phyloP scores from a whole-genome alignment of 2,329 filamentous ascomycete species.

The Cryphonectria naterciae region DNA sequence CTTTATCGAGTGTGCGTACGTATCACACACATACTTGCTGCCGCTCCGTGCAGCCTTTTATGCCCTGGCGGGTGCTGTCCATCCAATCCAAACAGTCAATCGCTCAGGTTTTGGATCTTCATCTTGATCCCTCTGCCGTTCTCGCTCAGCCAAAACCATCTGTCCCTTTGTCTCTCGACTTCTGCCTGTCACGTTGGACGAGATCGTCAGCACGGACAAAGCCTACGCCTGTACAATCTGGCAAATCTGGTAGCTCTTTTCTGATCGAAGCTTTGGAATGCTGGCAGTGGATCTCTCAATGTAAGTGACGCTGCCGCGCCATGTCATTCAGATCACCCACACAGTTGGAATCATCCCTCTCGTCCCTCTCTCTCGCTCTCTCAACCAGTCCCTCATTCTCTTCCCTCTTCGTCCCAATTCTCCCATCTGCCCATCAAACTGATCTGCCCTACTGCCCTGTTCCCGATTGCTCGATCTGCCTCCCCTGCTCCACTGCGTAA shows the following conservation, averaged over 20 bases:
- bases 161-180: neutral
- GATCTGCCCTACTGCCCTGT: conserved; percentile 3
- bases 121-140: neutral
- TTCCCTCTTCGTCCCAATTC: neutral
- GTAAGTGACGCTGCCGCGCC: conserved; percentile 12
- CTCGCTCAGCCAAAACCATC: neutral
- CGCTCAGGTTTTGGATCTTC: conserved; percentile 3
- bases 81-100: neutral
- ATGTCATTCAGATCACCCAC: neutral
- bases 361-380: neutral
- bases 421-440: neutral
- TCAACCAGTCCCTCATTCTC: neutral
- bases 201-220: neutral
- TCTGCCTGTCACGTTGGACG: neutral
- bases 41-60: neutral
- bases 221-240: neutral
- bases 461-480: neutral
- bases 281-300: conserved; percentile 9
- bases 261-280: conserved; percentile 10
- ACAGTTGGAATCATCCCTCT: neutral
- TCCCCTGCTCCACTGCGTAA: neutral
- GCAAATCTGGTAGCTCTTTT: neutral
- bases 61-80: neutral
- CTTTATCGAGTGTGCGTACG: neutral
- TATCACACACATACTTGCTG: too few relatives aligned